phyloP scores from a whole-genome alignment of 768 basidiomycete species.

The Mycena galericulata region DNA sequence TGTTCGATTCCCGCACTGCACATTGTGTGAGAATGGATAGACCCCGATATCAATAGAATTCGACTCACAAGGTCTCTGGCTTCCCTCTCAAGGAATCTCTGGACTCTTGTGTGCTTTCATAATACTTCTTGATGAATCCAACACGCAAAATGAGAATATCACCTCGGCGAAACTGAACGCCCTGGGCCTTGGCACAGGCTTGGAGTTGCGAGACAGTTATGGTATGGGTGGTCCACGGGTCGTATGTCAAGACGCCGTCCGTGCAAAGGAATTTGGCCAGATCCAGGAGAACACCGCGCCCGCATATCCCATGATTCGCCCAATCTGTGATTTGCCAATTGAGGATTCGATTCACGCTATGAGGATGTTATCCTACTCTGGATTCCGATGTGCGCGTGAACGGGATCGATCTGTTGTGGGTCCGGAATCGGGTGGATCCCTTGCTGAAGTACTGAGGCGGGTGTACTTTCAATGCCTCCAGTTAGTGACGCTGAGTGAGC shows the following conservation, averaged over 20 bases:
- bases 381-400: slow-evolving; percentile 67
- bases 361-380: slow-evolving; percentile 62
- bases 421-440: slow-evolving; percentile 62
- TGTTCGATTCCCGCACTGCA: slow-evolving; percentile 68
- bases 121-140: slow-evolving; percentile 73
- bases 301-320: slow-evolving; percentile 78
- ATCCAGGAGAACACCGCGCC: slow-evolving; percentile 76
- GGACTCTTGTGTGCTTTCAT: slow-evolving; percentile 54
- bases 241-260: slow-evolving; percentile 61
- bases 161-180: slow-evolving; percentile 66
- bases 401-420: slow-evolving; percentile 61
- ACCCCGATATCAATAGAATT: slow-evolving; percentile 11
- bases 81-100: slow-evolving; percentile 56
- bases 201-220: slow-evolving; percentile 68
- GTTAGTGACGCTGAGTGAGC: neutral
- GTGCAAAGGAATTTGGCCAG: slow-evolving; percentile 65
- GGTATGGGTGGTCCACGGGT: slow-evolving; percentile 70
- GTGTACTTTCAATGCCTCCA: slow-evolving; percentile 51
- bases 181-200: slow-evolving; percentile 69
- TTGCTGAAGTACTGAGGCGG: slow-evolving; percentile 53
- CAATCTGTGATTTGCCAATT: slow-evolving; percentile 58
- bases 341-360: neutral
- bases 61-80: slow-evolving; percentile 64
- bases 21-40: neutral
- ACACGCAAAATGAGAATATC: slow-evolving; percentile 73